These are phyloP conservation scores for Fusarium circinatum DNA, from an alignment of 2,329 filamentous ascomycete species.

Conservation along the genomic window DNA sequence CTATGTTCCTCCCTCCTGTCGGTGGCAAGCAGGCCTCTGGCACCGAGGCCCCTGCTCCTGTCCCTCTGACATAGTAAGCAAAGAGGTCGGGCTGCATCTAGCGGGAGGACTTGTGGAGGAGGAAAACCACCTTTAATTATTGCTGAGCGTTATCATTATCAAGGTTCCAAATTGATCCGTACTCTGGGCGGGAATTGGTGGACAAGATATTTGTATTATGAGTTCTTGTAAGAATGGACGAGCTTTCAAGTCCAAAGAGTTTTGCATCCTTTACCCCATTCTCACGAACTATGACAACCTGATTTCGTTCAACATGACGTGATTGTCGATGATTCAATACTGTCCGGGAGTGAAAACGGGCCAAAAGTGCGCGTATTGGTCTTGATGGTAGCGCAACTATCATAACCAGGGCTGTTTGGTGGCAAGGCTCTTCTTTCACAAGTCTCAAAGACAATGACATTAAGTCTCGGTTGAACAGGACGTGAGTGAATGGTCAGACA, in stretches of 20 bases:
- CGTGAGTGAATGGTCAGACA: not conserved
- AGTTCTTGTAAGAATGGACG: constrained; percentile 10
- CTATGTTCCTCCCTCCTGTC: constrained; percentile 60
- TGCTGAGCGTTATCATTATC: constrained; percentile 19
- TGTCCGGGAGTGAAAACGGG: not conserved
- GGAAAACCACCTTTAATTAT: constrained; percentile 2
- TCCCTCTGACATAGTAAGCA: constrained; percentile 25
- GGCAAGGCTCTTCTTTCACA: not conserved
- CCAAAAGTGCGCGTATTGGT: not conserved
- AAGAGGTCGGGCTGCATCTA: constrained; percentile 2
- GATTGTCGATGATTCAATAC: not conserved
- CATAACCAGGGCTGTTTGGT: not conserved
- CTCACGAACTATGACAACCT: not conserved
- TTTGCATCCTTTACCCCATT: not conserved
- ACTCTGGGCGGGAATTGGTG: not conserved
- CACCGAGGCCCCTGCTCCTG: constrained; percentile 46
- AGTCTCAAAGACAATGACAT: not conserved
- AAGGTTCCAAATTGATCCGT: not conserved
- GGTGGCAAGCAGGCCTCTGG: constrained; percentile 45
- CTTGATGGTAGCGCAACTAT: not conserved
- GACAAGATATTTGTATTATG: constrained; percentile 2
- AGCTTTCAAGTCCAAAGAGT: not conserved
- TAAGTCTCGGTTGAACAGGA: not conserved
- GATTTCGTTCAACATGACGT: too few species aligned
- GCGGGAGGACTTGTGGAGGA: not conserved